Evolutionary conservation across 345 rosid species (phyloP), one percentile per base, ranked within the genome.

Genomic region (Gossypium ekmanianum): DNA sequence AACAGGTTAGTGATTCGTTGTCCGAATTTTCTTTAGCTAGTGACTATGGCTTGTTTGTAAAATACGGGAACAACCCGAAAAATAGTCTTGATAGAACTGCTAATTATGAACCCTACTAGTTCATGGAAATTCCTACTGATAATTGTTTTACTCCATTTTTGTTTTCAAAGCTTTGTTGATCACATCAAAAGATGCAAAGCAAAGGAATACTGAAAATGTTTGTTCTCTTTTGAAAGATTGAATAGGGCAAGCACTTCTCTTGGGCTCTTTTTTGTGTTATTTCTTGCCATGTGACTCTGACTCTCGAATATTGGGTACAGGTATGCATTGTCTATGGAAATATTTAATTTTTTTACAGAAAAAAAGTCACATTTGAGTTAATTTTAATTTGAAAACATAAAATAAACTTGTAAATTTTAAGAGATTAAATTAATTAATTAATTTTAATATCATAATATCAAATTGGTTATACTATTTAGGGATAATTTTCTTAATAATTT

Each of bases 11-110:
- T 61, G 68, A 72, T 74, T 80, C 82, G 2, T 64, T 74, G 11
- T 74, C 79, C 8, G 79, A 84, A 74, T 55, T 68, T 51, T 48
- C 74, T 61, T 47, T 62, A 17, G 72, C 66, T 75, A 64, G 83
- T 63, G 78, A 84, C 76, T 70, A 51, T 80, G 75, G 51, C 62
- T 72, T 74, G 84, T 79, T 74, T 83, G 88, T 83, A 77, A 84
- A 83, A 68, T 83, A 68, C 44, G 78, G 88, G 82, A 79, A 83
- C 66, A 79, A 83, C 82, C 72, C 76, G 57, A 81, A 73, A 74
- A 79, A 73, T 71, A 18, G 57, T 70, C 79, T 69, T 77, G 81
- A 80, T 74, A 74, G 80, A 82, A 85, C 83, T 63, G 71, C 78
- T 68, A 79, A 76, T 64, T 75, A 67, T 66, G 74, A 76, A 54